Conservation (phyloP, 306 rosid species). For the Trichosanthes cucumerina region DNA sequence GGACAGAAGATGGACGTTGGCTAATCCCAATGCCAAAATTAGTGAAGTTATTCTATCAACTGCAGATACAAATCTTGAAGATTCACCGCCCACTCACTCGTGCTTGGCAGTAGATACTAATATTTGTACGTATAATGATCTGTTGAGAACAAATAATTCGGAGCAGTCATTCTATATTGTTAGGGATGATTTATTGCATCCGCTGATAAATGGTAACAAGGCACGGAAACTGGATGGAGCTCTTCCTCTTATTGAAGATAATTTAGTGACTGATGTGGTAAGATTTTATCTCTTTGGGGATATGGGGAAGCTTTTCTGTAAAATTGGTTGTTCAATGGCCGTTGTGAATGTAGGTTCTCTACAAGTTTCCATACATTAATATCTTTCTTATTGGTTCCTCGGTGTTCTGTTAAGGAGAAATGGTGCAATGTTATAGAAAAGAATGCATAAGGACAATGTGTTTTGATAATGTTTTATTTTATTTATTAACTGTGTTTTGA, state of each 20-base stretch:
- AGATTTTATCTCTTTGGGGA: conserved; percentile 11
- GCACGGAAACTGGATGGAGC: conserved; percentile 76
- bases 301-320: not conserved
- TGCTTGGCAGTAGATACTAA: conserved; percentile 21
- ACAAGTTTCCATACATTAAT: not conserved
- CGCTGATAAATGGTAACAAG: conserved; percentile 79
- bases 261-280: conserved; percentile 74
- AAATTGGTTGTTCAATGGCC: not conserved
- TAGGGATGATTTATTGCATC: conserved; percentile 94
- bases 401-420: not conserved
- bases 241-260: conserved; percentile 53
- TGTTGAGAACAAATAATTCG: conserved; percentile 14
- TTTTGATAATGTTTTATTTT: not conserved
- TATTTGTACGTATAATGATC: conserved; percentile 17
- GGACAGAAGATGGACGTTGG: conserved; percentile 64
- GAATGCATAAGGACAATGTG: not conserved
- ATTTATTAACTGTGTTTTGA: not conserved
- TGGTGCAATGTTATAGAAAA: not conserved
- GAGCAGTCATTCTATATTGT: conserved; percentile 39
- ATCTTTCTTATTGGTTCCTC: not conserved
- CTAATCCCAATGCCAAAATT: conserved; percentile 45
- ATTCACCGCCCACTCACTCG: conserved; percentile 15
- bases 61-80: not conserved
- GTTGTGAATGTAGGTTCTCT: not conserved
- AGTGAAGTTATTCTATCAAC: conserved; percentile 33